These are phyloP conservation scores for Clausena lansium DNA, from an alignment of 345 rosid genomes.

Conservation along the genomic window DNA sequence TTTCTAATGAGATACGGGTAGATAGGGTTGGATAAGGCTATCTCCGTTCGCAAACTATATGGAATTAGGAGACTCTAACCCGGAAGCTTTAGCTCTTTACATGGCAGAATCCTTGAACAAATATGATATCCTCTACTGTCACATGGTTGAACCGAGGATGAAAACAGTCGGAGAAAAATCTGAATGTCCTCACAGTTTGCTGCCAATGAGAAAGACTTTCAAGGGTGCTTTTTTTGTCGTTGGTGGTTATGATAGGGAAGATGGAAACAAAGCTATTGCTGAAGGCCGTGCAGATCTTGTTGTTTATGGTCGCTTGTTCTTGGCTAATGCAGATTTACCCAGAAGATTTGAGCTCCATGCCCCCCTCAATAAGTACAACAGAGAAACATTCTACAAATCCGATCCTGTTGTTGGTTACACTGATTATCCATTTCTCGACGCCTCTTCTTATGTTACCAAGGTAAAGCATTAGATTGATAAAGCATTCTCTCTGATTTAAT, in stretches of 20 bases:
- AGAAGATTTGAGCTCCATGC: conserved; percentile 59
- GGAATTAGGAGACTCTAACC: conserved; percentile 63
- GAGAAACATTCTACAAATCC: conserved; percentile 42
- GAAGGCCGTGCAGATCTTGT: conserved; percentile 52
- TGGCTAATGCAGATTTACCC: conserved; percentile 76
- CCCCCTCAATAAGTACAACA: conserved; percentile 49
- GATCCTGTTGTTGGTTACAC: conserved; percentile 68
- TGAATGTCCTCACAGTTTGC: conserved; percentile 36
- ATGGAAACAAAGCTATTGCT: conserved; percentile 48
- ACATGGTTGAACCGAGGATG: conserved; percentile 69
- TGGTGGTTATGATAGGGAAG: conserved; percentile 51
- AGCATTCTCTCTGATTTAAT: background rate
- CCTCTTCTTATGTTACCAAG: background rate
- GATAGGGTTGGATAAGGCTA: conserved; percentile 67
- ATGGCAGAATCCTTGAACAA: conserved; percentile 60
- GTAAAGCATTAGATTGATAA: background rate
- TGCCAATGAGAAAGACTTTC: conserved; percentile 68
- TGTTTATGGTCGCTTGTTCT: conserved; percentile 59
- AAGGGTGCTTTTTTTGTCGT: conserved; percentile 58
- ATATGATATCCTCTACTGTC: conserved; percentile 54
- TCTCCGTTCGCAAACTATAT: conserved; percentile 53
- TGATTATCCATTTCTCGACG: conserved; percentile 65
- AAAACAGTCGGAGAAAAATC: conserved; percentile 19
- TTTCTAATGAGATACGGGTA: conserved; percentile 57
- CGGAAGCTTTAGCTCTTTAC: conserved; percentile 50